Evolutionary conservation across 2,329 filamentous ascomycete species (phyloP), one percentile per base, ranked within the genome.

Genomic region (Cadophora malorum): DNA sequence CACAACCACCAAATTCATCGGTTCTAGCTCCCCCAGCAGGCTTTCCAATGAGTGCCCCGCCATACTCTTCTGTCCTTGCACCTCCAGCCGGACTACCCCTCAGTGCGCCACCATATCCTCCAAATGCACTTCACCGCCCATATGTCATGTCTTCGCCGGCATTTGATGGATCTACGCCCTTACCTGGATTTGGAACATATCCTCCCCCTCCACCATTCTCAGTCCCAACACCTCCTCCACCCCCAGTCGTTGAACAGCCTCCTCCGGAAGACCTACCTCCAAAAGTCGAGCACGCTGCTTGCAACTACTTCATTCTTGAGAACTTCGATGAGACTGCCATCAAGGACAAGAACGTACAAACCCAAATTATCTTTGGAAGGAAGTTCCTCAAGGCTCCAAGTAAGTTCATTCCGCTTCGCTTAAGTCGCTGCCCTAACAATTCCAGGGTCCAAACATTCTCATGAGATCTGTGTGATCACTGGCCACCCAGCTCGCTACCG

Each of bases 401-500:
- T 84, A 81, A 73, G 80, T 31, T 45, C 38, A 35, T n/a, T n/a
- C 47, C 45, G 16, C 16, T 25, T 49, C 28, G 56, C 47, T 41
- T 45, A 41, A 35, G 23, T 31, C 31, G 50, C 35, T 63, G n/a
- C 23, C 16, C 64, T 65, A 79, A 78, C 23, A 49, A 8, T 1
- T 10, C 23, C 61, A 74, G 69, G 69, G 69, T 60, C 59, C 25
- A 73, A 68, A 66, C 58, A 65, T 16, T 52, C 53, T 16, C 70
- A 68, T 69, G 81, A 85, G 55, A 82, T 90, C 38, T 99, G 96
- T 79, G 90, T 90, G 60, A 94, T 98, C 76, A 97, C 93, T 0
- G 91, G 90, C 75, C 87, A 90, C 64, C 88, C 90, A 4, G 96
- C 95, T 14, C 88, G 88, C 65, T 98, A 96, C 79, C 87, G 90